Conservation (phyloP, 2,329 filamentous ascomycete species). For the Penicillium sp. region DNA sequence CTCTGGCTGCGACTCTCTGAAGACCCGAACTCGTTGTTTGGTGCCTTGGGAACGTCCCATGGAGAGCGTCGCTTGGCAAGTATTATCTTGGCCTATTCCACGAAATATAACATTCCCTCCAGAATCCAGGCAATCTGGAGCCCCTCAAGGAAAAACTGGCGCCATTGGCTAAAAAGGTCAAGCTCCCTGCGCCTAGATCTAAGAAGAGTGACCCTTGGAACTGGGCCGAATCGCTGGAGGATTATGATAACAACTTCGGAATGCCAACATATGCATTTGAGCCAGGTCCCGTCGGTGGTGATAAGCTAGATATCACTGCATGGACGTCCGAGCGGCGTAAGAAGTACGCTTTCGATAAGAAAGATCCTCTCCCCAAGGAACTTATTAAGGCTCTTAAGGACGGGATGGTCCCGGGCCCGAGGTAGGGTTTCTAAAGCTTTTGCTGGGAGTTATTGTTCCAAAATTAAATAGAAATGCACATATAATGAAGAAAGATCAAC, state of each 20-base stretch:
- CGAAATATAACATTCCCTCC: neutral
- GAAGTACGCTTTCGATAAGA: neutral
- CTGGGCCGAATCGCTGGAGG: neutral
- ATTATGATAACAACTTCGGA: neutral
- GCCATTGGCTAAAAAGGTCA: neutral
- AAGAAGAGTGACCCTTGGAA: neutral
- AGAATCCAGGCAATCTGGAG: neutral
- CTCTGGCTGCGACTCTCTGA: slow-evolving; percentile 9
- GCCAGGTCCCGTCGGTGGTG: neutral
- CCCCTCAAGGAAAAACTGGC: neutral
- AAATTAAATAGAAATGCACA: too few relatives aligned
- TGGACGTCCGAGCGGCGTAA: neutral
- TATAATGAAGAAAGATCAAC: too few relatives aligned
- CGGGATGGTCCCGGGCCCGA: too few relatives aligned
- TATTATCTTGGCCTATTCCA: neutral
- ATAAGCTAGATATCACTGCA: neutral
- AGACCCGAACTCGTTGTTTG: neutral
- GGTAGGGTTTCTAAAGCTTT: too few relatives aligned
- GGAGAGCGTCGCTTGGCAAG: neutral
- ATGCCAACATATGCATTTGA: neutral
- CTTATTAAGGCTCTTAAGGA: too few relatives aligned
- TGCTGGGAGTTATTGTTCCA: too few relatives aligned
- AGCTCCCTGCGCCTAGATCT: neutral
- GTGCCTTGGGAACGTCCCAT: neutral
- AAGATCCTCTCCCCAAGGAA: neutral